phyloP scores from a whole-genome alignment of 176 grass and related monocot genomes.

The Metroxylon sagu region DNA sequence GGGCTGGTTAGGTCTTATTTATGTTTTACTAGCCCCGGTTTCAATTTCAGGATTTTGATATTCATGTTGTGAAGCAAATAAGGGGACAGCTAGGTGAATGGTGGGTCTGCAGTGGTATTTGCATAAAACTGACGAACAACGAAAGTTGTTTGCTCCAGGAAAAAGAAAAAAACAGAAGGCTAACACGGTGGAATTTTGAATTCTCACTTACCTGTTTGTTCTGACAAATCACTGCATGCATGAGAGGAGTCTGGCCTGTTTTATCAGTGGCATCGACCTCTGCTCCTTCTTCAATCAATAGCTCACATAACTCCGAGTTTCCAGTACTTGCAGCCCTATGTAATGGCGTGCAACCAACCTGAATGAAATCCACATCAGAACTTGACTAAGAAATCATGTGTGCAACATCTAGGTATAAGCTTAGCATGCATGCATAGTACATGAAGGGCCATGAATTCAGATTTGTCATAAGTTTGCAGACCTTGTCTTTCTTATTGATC shows the following conservation, averaged over 20 bases:
- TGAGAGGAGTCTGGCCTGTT: constrained; percentile 64
- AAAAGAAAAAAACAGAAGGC: too few species aligned
- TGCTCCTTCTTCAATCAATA: constrained; percentile 93
- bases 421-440: constrained; percentile 2
- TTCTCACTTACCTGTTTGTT: constrained; percentile 50
- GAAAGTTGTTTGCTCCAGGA: too few species aligned
- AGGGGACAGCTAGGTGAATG: too few species aligned
- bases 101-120: too few species aligned
- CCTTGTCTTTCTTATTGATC: constrained; percentile 95
- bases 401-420: too few species aligned
- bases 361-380: constrained; percentile 7
- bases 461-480: constrained; percentile 17
- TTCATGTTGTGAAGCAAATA: too few species aligned
- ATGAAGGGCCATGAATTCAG: too few species aligned
- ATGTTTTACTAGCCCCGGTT: too few species aligned
- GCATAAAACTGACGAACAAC: too few species aligned
- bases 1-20: too few species aligned
- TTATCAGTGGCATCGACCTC: constrained; percentile 68
- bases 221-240: constrained; percentile 72
- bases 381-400: not conserved
- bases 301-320: constrained; percentile 65
- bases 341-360: constrained; percentile 79
- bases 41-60: too few species aligned
- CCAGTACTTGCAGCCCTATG: constrained; percentile 96
- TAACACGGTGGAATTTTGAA: too few species aligned